Base-by-base conservation (phyloP, 306 rosid species). In the Sicyos edulis region DNA sequence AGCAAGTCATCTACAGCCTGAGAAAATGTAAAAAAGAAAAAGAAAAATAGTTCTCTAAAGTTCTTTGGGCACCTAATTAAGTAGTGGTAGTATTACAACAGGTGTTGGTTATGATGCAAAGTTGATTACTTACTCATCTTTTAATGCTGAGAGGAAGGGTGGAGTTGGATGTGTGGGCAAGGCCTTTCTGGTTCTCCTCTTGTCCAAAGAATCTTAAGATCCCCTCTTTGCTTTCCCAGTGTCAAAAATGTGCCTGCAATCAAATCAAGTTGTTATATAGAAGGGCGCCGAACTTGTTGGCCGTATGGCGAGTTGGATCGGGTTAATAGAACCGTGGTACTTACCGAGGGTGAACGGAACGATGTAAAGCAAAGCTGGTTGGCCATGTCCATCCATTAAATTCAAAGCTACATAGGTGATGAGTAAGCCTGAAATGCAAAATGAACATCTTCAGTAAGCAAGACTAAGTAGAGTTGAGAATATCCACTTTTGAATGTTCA, bases 361-460 rank as follows among this genome's bases (percentile, higher is more conserved):
- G 54, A 91, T 95, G 83, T 91, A 95, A 60, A 95, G 89, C 81
- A 95, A 83, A 77, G 99, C 99, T 0, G 99, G 99, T 77, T 95
- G 99, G 72, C 97, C 99, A 75, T 91, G 99, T 60, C 97, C 99
- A 62, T 95, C 99, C 99, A 95, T 95, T 80, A 95, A 78, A 89
- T 95, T 95, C 86, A 95, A 82, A 76, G 99, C 99, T 71, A 95
- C 85, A 22, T 95, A 95, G 21, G 99, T 95, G 84, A 95, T 50
- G 21, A 95, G 92, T 26, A 95, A 96, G 77, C 99, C 99, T 95
- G 79, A 70, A 73, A 4, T 56, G 61, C 26, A 71, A 74, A 69
- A 45, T 57, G 59, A 74, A 69, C 74, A 44, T 56, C 54, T 8
- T 4, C 34, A 52, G 14, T 45, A 4, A 9, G 20, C 67, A 22